These are phyloP conservation scores for Acanthamoeba comandoni DNA, from an alignment of 208 protist species.

Conservation along the genomic window DNA sequence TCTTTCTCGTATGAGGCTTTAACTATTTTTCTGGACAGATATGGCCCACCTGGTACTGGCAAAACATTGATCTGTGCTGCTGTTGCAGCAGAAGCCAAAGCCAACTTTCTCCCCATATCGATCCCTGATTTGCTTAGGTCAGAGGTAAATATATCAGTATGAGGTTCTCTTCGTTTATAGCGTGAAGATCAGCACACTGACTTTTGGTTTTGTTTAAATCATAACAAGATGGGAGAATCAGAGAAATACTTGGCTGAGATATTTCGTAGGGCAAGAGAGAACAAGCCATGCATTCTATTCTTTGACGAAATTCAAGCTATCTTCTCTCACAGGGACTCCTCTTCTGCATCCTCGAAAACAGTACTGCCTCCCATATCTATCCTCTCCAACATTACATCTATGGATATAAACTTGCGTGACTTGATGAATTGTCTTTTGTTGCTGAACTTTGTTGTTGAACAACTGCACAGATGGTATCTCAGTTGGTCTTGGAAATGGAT, in stretches of 20 bases:
- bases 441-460: neutral
- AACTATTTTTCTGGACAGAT: neutral
- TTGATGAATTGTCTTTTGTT: constrained; percentile 1
- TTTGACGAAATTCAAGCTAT: constrained; percentile 72
- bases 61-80: constrained; percentile 64
- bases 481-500: constrained; percentile 60
- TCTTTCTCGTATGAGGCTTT: neutral
- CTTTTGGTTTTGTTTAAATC: too few relatives aligned
- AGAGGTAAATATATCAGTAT: neutral
- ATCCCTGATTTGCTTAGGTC: constrained; percentile 53
- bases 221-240: constrained; percentile 43
- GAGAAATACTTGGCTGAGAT: constrained; percentile 60
- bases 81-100: constrained; percentile 33
- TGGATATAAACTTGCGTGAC: neutral
- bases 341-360: constrained; percentile 40
- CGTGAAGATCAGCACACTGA: too few relatives aligned
- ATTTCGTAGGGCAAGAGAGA: constrained; percentile 39
- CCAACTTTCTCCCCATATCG: constrained; percentile 58
- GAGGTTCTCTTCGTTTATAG: neutral
- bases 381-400: too few relatives aligned
- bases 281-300: constrained; percentile 64
- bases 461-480: constrained; percentile 41
- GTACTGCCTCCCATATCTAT: neutral
- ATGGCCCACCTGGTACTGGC: constrained; percentile 58
- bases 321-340: constrained; percentile 24